Percentiles rank a stretch among this genome's conserved stretches.
phyloP scores from a whole-genome alignment of 768 basidiomycete genomes.

The Candolleomyces eurysporus region DNA sequence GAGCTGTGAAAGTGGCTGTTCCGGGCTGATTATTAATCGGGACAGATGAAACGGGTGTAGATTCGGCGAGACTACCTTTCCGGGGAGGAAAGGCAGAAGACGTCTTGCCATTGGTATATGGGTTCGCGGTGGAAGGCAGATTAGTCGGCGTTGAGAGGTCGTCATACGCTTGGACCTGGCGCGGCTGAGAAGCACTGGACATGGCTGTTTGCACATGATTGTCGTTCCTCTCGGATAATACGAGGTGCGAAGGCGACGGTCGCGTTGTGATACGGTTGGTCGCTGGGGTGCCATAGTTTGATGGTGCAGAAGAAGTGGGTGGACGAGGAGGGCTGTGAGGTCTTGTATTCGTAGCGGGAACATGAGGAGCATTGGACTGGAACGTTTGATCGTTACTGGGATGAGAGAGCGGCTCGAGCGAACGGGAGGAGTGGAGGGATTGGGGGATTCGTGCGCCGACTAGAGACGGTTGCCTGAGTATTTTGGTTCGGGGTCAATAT shows the following conservation, averaged over 20 bases:
- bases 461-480: slow-evolving; percentile 15
- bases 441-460: slow-evolving; percentile 28
- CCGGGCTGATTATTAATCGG: slow-evolving; percentile 2
- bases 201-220: slow-evolving; percentile 28
- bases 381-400: slow-evolving; percentile 21
- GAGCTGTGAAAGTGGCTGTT: slow-evolving; percentile 4
- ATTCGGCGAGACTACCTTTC: slow-evolving; percentile 5
- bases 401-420: slow-evolving; percentile 36
- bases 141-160: neutral
- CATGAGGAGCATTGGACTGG: slow-evolving; percentile 18
- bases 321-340: slow-evolving; percentile 18
- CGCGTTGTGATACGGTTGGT: slow-evolving; percentile 26
- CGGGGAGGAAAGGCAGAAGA: neutral
- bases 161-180: slow-evolving; percentile 9
- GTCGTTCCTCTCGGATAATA: slow-evolving; percentile 37
- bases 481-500: slow-evolving; percentile 3
- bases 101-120: slow-evolving; percentile 1
- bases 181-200: slow-evolving; percentile 8
- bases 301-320: slow-evolving; percentile 17
- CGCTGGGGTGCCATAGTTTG: slow-evolving; percentile 19
- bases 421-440: slow-evolving; percentile 37
- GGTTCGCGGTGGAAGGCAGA: neutral
- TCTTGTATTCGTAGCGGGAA: slow-evolving; percentile 10
- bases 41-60: neutral
- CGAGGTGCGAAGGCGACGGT: slow-evolving; percentile 36